These are phyloP conservation scores for Claviceps maximensis DNA, from an alignment of 2,329 filamentous ascomycete species.

Conservation along the genomic window DNA sequence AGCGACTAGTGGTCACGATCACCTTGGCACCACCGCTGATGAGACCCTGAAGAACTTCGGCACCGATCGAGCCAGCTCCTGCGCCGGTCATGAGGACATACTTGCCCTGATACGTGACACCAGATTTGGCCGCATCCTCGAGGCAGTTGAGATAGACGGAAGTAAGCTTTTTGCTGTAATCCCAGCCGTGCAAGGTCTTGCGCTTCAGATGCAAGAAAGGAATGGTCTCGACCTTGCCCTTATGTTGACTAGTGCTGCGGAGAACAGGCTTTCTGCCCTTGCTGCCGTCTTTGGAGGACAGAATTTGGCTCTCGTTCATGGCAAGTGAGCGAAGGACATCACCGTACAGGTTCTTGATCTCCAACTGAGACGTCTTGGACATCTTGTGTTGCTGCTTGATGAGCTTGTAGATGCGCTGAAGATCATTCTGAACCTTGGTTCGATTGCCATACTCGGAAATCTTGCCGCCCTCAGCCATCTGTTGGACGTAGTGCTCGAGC, in stretches of 20 bases:
- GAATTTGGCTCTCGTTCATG: constrained; percentile 97
- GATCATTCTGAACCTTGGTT: constrained; percentile 93
- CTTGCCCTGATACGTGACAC: constrained; percentile 88
- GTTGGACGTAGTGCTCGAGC: constrained; percentile 93
- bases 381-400: constrained; percentile 98
- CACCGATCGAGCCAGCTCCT: constrained; percentile 93
- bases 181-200: constrained; percentile 88
- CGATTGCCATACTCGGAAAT: constrained; percentile 98
- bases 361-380: constrained; percentile 87
- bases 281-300: constrained; percentile 73
- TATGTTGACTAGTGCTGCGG: constrained; percentile 45
- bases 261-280: constrained; percentile 43
- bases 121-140: constrained; percentile 73
- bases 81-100: constrained; percentile 97
- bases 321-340: constrained; percentile 87
- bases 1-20: constrained; percentile 89
- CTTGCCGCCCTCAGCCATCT: constrained; percentile 97
- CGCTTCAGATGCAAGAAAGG: constrained; percentile 96
- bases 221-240: constrained; percentile 93
- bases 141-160: constrained; percentile 84
- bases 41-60: constrained; percentile 88
- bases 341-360: constrained; percentile 90
- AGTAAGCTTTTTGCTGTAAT: constrained; percentile 98
- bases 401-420: constrained; percentile 91
- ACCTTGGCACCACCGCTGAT: constrained; percentile 96